Evolutionary conservation across 2,329 filamentous ascomycete genomes (phyloP).

Genomic region (Juglanconis oblonga): DNA sequence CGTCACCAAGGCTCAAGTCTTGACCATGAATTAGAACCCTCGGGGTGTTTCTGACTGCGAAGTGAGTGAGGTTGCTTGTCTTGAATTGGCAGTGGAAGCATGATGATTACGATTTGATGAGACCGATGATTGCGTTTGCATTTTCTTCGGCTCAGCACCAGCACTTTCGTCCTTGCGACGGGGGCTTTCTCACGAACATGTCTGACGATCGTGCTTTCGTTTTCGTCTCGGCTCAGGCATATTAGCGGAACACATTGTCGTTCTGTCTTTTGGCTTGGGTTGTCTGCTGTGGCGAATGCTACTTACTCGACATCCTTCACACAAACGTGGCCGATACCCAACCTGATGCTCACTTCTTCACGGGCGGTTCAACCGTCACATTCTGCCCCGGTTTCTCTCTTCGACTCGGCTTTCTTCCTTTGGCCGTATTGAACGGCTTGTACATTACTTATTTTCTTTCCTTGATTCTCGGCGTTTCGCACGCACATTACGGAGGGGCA

Average conservation of each 20-base stretch:
- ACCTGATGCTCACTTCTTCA: background rate
- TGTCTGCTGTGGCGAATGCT: background rate
- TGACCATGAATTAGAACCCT: constrained; percentile 42
- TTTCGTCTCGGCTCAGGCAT: background rate
- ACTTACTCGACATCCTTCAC: background rate
- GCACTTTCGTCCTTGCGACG: background rate
- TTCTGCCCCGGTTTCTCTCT: background rate
- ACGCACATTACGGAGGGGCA: background rate
- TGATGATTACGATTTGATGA: background rate
- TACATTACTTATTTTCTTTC: background rate
- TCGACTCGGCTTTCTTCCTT: background rate
- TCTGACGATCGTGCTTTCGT: background rate
- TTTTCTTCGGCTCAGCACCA: background rate
- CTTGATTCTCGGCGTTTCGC: background rate
- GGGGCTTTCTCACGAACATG: background rate
- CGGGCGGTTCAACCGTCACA: background rate
- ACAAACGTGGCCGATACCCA: background rate
- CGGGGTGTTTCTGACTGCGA: no score
- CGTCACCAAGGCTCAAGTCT: constrained; percentile 44
- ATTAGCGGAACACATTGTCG: background rate
- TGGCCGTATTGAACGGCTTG: background rate
- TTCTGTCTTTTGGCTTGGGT: background rate
- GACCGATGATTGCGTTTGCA: background rate
- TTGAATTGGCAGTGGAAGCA: background rate
- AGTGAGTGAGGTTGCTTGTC: background rate